Evolutionary conservation across 2,329 filamentous ascomycete genomes (phyloP), one percentile per base, ranked within the genome.

Genomic region (Clonostachys byssicola): DNA sequence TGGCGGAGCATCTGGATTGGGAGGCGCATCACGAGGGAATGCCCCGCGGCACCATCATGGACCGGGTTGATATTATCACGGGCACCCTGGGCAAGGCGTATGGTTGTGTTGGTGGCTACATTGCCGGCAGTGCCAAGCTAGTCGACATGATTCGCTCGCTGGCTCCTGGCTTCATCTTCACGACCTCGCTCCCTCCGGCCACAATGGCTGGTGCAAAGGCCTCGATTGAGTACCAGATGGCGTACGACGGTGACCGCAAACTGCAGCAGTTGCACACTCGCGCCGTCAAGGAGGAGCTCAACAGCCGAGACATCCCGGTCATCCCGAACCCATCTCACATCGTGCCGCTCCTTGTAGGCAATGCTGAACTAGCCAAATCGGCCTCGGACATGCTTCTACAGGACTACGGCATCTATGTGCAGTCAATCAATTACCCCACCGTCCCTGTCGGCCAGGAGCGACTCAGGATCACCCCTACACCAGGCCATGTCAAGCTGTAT

Each of bases 291-390:
- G 84, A 91, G 52, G 83, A 88, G 7, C 75, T 99, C 51, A 78
- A 79, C 52, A 83, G 78, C 2, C 81, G 83, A 52, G 88, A 95
- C 61, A 96, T 99, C 53, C 94, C 94, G 7, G 94, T 99, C 46
- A 97, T 99, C 48, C 92, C 92, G 3, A 99, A 99, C 71, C 94
- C 94, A 0, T 95, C 89, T 44, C 94, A 99, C 72, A 99, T 99
- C 61, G 80, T 99, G 45, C 94, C 94, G 5, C 81, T 97, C 47
- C 79, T 99, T 12, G 92, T 99, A 44, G 94, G 94, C 49, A 94
- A 95, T 60, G 94, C 94, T 42, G 92, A 94, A 68, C 74, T 95
- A 39, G 94, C 94, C 50, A 96, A 94, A 77, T 78, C 86, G 57
- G 94, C 94, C 8, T 95, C 89, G 20, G 94, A 99, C 64, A 83